These are phyloP conservation scores for Xanthoparmelia taractica DNA, from an alignment of 495 filamentous ascomycete genomes.

Conservation along the genomic window DNA sequence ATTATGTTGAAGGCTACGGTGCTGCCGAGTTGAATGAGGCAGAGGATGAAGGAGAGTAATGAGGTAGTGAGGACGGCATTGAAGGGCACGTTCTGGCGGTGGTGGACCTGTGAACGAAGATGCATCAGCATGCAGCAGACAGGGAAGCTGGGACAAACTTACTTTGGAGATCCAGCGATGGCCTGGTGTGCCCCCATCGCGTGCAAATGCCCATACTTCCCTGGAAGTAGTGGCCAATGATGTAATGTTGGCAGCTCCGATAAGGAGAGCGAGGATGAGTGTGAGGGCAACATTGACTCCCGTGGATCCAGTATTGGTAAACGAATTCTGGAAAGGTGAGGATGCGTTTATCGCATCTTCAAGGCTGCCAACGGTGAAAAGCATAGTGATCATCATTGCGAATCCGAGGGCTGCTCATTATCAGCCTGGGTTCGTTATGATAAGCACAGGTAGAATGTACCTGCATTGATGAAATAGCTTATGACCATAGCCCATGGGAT, in stretches of 20 bases:
- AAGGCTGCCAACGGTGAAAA: constrained; percentile 1
- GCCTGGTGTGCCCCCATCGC: background rate
- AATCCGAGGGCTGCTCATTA: background rate
- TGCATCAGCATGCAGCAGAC: background rate
- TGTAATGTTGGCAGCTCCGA: background rate
- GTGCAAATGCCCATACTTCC: constrained; percentile 1
- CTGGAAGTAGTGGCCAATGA: background rate
- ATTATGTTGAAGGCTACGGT: constrained; percentile 44
- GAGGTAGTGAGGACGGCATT: constrained; percentile 34
- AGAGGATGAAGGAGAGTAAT: constrained; percentile 29
- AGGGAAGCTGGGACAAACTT: background rate
- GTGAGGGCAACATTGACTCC: constrained; percentile 1
- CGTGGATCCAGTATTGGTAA: background rate
- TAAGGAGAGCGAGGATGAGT: background rate
- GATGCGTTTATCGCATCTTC: constrained; percentile 1
- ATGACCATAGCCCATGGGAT: constrained; percentile 1
- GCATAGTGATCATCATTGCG: constrained; percentile 6
- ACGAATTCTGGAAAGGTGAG: constrained; percentile 2
- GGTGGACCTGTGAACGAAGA: background rate
- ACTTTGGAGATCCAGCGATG: constrained; percentile 4
- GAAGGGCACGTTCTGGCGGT: constrained; percentile 40
- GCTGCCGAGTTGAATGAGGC: constrained; percentile 52
- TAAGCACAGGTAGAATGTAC: background rate
- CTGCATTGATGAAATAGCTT: background rate
- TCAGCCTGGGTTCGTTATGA: background rate